Percentiles rank a stretch among this genome's conserved stretches.
Conservation (phyloP, 257 asterid species). For the Solanum clarkiae region DNA sequence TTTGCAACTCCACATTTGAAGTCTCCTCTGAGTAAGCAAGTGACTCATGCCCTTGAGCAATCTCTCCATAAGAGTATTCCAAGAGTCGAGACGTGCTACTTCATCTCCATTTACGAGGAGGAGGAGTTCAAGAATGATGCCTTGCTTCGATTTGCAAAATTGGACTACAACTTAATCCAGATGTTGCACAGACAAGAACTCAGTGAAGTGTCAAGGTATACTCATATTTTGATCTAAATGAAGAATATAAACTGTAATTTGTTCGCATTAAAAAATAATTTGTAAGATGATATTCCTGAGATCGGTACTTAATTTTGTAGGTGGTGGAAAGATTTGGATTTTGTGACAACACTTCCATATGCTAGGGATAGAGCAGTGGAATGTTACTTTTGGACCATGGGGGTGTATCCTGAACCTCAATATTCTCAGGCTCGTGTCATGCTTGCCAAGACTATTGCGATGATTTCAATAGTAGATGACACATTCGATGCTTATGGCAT, state of each 20-base stretch:
- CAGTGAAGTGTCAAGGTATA: constrained; percentile 18
- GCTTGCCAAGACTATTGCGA: neutral
- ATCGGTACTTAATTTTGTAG: neutral
- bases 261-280: neutral
- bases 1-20: neutral
- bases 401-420: neutral
- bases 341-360: neutral
- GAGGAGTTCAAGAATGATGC: constrained; percentile 1
- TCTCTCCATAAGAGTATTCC: constrained; percentile 16
- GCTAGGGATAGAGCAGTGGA: neutral
- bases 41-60: constrained; percentile 14
- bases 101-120: constrained; percentile 14
- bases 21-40: constrained; percentile 10
- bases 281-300: too few relatives aligned
- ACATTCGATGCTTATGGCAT: neutral
- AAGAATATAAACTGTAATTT: too few relatives aligned
- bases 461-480: neutral
- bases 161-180: constrained; percentile 21
- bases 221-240: too few relatives aligned
- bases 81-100: constrained; percentile 14
- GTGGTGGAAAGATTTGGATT: neutral
- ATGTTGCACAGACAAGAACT: constrained; percentile 20
- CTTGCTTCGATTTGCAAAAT: constrained; percentile 18
- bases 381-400: neutral
- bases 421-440: neutral